A percentile compares a stretch with the other conserved stretches of the same genome.
Conservation (phyloP, 2,329 filamentous ascomycete species). For the Arthrobotrys conoides region DNA sequence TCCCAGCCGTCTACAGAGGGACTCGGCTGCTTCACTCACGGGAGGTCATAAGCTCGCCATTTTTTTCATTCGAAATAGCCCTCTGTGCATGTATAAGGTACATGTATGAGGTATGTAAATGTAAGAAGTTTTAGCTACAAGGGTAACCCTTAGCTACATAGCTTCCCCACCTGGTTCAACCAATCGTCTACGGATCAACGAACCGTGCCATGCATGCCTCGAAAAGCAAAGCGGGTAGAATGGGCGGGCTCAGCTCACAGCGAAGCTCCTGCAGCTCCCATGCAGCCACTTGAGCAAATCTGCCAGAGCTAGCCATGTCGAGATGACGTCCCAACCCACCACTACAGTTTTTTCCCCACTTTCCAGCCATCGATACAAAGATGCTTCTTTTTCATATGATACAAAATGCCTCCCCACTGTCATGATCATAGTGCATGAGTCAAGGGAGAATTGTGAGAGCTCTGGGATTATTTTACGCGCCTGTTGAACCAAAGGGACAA, state of each 20-base stretch:
- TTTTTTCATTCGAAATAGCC: constrained; percentile 10
- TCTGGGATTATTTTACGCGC: constrained; percentile 13
- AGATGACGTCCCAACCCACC: constrained; percentile 59
- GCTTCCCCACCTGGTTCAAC: constrained; percentile 40
- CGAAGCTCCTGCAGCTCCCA: constrained; percentile 25
- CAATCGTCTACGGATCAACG: constrained; percentile 44
- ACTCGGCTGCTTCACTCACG: neutral
- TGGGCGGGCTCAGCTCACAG: constrained; percentile 9
- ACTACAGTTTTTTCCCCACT: constrained; percentile 42
- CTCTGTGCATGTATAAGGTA: constrained; percentile 7
- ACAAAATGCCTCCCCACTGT: too few relatives aligned
- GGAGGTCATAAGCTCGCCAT: constrained; percentile 42
- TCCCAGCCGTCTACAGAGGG: constrained; percentile 21
- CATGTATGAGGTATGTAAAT: too few relatives aligned
- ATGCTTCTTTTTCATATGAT: too few relatives aligned
- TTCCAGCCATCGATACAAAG: constrained; percentile 38
- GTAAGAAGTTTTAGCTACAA: constrained; percentile 20
- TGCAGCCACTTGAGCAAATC: constrained; percentile 7
- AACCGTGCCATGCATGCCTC: constrained; percentile 54
- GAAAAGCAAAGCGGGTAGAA: constrained; percentile 40
- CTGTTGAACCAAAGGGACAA: constrained; percentile 1
- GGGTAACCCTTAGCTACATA: constrained; percentile 36
- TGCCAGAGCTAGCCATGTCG: constrained; percentile 45
- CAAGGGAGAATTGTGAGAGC: constrained; percentile 1
- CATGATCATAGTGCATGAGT: too few relatives aligned